Conservation (phyloP, 1,139 yeast species). For the Nakaseomyces kungkrabaensis region DNA sequence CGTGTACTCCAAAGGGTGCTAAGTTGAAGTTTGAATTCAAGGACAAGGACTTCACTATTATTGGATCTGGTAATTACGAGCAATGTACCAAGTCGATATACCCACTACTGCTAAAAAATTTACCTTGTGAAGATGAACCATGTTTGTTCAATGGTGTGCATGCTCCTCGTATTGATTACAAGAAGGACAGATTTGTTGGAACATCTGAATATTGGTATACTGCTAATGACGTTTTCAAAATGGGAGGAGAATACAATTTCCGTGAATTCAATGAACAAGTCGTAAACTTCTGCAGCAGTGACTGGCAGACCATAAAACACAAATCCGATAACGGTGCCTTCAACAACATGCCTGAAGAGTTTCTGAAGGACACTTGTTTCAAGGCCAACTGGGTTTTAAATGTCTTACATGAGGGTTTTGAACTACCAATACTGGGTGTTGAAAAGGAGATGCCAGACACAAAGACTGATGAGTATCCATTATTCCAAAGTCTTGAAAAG, state of each 20-base stretch:
- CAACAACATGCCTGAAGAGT: slow-evolving; percentile 31
- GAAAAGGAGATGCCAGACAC: slow-evolving; percentile 31
- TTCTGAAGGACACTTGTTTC: slow-evolving; percentile 61
- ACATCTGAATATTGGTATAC: slow-evolving; percentile 82
- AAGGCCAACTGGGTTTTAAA: slow-evolving; percentile 77
- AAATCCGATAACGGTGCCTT: slow-evolving; percentile 43
- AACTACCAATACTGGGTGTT: slow-evolving; percentile 45
- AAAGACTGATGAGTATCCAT: slow-evolving; percentile 35
- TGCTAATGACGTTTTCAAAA: slow-evolving; percentile 67
- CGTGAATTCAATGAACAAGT: slow-evolving; percentile 50
- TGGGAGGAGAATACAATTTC: slow-evolving; percentile 69
- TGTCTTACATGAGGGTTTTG: slow-evolving; percentile 70
- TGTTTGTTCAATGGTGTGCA: slow-evolving; percentile 76
- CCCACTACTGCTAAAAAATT: slow-evolving; percentile 56
- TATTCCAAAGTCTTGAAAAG: slow-evolving; percentile 52
- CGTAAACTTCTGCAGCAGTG: slow-evolving; percentile 53
- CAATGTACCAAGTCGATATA: slow-evolving; percentile 57
- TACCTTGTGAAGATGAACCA: slow-evolving; percentile 67
- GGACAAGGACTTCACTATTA: slow-evolving; percentile 39
- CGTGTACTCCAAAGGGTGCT: slow-evolving; percentile 61
- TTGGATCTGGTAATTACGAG: slow-evolving; percentile 62
- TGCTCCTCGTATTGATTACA: slow-evolving; percentile 62
- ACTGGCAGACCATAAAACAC: slow-evolving; percentile 45
- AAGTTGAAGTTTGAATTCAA: slow-evolving; percentile 35
- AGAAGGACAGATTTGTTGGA: slow-evolving; percentile 65